Evolutionary conservation across 805 yeast genomes (phyloP), one percentile per base, ranked within the genome.

Genomic region (Yamadazyma akitaensis): DNA sequence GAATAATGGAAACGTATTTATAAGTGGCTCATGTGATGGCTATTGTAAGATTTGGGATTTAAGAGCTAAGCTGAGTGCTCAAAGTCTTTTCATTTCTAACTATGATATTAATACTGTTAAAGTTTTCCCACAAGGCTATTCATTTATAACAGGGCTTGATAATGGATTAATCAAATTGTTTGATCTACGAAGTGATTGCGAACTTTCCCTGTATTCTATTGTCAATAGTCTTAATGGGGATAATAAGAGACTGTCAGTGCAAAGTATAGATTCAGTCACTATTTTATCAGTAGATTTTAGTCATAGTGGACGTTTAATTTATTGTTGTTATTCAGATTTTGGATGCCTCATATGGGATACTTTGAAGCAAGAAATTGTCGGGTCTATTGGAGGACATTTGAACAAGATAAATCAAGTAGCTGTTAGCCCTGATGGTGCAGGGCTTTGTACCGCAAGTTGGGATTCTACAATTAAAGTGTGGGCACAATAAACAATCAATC

Each of bases 311-410:
- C 66, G 97, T 39, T 62, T 88, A 19, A 64, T 89, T 69, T 85
- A 84, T 61, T 76, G 82, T 1, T 84, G 92, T 43, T 87, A 87
- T 60, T 80, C 89, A 0, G 94, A 89, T 47, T 75, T 78, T 45
- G 85, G 87, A 1, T 83, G 92, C 54, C 66, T 84, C 16, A 74
- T 85, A 2, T 87, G 96, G 94, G 97, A 90, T 61, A 67, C 79
- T 1, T 65, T 90, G 14, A 80, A 78, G 47, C 81, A 80, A 12
- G 81, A 79, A 46, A 66, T 85, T 13, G 79, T 88, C 6, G 90
- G 88, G 0, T 70, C 76, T 16, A 59, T 88, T 43, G 82, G 81
- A 25, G 55, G 51, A 17, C 94, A 87, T 55, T 58, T 67, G 10
- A 80, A 79, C 51, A 72, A 83, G 40, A 76, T 86, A 9, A 80